Evolutionary conservation across 768 basidiomycete genomes (phyloP).

Genomic region (Mycena albidolilacea): DNA sequence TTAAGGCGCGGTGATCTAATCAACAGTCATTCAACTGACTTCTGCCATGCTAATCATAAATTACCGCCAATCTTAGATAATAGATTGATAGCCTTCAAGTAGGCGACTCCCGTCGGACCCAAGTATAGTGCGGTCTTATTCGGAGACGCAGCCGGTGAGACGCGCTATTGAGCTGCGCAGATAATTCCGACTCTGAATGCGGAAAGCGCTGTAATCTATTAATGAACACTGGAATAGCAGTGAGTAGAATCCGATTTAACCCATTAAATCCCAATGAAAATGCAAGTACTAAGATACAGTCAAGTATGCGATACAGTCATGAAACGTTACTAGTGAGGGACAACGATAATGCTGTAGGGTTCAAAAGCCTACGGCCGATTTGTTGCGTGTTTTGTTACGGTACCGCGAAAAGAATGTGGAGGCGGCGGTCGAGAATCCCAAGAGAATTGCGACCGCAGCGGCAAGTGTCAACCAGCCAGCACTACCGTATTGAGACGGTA

Average conservation of each 20-base stretch:
- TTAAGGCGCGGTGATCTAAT: background rate
- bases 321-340: background rate
- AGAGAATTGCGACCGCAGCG: conserved; percentile 74
- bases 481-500: conserved; percentile 76
- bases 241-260: background rate
- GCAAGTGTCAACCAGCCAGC: conserved; percentile 88
- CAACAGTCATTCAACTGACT: background rate
- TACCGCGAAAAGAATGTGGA: conserved; percentile 81
- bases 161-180: no score
- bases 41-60: background rate
- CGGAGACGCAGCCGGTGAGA: no score
- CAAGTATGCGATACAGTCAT: conserved; percentile 34
- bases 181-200: no score
- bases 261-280: background rate
- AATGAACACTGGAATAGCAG: no score
- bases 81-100: no score
- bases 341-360: background rate
- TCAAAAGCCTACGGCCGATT: conserved; percentile 21
- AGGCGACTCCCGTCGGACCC: no score
- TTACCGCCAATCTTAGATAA: no score
- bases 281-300: conserved; percentile 25
- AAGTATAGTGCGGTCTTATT: no score
- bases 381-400: conserved; percentile 53
- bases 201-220: no score
- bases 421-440: conserved; percentile 76